Evolutionary conservation across 768 basidiomycete genomes (phyloP).

Genomic region (Tricholoma terreum): DNA sequence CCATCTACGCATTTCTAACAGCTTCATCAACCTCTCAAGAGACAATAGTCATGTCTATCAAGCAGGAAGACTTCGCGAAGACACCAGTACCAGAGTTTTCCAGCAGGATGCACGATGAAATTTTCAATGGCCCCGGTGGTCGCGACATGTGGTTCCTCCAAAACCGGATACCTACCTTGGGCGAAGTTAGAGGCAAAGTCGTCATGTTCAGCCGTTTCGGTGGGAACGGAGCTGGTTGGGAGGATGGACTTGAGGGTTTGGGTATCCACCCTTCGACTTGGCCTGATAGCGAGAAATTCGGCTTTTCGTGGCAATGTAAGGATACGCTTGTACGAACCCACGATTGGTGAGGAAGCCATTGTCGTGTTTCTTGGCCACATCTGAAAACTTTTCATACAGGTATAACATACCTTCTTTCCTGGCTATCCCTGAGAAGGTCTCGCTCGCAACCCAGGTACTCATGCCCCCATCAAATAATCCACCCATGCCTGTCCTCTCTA

Average conservation of each 20-base stretch:
- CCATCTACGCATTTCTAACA: conserved; percentile 63
- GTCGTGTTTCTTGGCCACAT: conserved; percentile 2
- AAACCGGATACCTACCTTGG: conserved; percentile 75
- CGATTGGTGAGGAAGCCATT: conserved; percentile 63
- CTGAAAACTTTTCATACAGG: conserved; percentile 39
- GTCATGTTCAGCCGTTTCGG: conserved; percentile 88
- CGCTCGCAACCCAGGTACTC: conserved; percentile 53
- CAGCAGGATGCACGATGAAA: conserved; percentile 59
- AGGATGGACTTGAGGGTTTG: conserved; percentile 61
- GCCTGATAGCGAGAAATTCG: conserved; percentile 74
- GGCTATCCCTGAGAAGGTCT: conserved; percentile 79
- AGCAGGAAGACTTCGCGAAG: conserved; percentile 72
- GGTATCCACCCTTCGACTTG: conserved; percentile 87
- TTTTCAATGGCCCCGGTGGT: conserved; percentile 52
- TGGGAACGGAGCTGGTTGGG: conserved; percentile 65
- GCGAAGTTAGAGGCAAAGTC: conserved; percentile 82
- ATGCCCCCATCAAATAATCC: conserved; percentile 33
- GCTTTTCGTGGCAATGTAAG: conserved; percentile 79
- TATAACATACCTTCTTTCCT: conserved; percentile 79
- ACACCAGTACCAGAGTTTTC: conserved; percentile 56
- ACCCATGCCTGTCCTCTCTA: conserved; percentile 50
- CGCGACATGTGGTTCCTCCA: conserved; percentile 77
- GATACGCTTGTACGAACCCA: conserved; percentile 70
- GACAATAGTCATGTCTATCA: conserved; percentile 83
- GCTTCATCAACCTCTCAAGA: conserved; percentile 57